Evolutionary conservation across 441 rosid species (phyloP).

Genomic region (Erysimum pusillum): DNA sequence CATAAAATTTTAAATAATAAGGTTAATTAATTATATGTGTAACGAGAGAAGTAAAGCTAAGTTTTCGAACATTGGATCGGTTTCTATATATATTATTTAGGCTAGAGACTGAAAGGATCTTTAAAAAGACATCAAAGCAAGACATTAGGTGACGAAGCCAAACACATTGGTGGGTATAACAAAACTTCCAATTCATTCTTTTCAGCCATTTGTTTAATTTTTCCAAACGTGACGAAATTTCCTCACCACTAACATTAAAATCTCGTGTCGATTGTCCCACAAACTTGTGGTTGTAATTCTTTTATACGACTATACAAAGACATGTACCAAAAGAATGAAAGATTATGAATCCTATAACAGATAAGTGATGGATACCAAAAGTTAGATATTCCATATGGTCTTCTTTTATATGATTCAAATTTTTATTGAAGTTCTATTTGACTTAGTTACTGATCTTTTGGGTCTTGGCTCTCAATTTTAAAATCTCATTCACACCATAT

Average conservation of each 20-base stretch:
- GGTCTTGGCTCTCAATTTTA: neutral
- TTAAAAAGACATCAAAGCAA: conserved; percentile 27
- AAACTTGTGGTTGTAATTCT: neutral
- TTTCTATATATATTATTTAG: neutral
- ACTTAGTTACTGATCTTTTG: neutral
- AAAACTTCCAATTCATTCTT: neutral
- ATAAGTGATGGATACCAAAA: conserved; percentile 11
- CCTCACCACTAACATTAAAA: conserved; percentile 16
- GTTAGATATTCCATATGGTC: conserved; percentile 7
- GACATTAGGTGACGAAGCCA: conserved; percentile 34
- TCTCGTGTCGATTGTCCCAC: neutral
- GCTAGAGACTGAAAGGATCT: conserved; percentile 23
- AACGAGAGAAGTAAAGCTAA: conserved; percentile 5
- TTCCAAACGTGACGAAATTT: conserved; percentile 13
- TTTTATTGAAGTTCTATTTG: neutral
- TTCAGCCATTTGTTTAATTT: conserved; percentile 14
- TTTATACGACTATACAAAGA: neutral
- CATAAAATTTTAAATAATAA: neutral
- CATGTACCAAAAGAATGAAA: conserved; percentile 1
- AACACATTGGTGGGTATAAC: conserved; percentile 32
- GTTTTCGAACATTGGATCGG: neutral
- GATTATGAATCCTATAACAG: neutral
- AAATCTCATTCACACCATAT: neutral
- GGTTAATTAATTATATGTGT: neutral
- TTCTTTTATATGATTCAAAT: neutral